phyloP scores from a whole-genome alignment of 805 yeast genomes.

The Saturnispora zaruensis region DNA sequence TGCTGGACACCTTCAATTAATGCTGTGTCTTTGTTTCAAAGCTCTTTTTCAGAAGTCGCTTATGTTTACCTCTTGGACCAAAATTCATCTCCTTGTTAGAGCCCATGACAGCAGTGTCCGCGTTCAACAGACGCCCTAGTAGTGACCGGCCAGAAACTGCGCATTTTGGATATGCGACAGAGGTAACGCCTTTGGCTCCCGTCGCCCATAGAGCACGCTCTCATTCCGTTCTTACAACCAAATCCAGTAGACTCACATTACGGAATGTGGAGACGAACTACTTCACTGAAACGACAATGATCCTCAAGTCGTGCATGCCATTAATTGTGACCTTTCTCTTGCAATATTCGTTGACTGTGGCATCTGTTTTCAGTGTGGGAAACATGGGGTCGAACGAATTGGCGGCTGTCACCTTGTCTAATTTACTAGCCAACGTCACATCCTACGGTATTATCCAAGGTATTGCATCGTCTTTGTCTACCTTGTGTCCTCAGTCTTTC shows the following conservation, averaged over 20 bases:
- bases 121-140: not conserved
- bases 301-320: slow-evolving; percentile 36
- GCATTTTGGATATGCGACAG: not conserved
- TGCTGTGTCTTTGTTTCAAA: not conserved
- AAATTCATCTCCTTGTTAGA: not conserved
- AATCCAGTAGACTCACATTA: slow-evolving; percentile 15
- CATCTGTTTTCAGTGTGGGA: slow-evolving; percentile 49
- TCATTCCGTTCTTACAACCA: slow-evolving; percentile 13
- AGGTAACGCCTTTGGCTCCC: not conserved
- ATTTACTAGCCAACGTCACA: slow-evolving; percentile 48
- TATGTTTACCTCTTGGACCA: not conserved
- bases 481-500: slow-evolving; percentile 53
- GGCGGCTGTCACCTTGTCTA: slow-evolving; percentile 52
- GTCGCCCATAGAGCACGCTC: slow-evolving; percentile 21
- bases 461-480: slow-evolving; percentile 47
- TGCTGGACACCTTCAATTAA: not conserved
- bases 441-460: slow-evolving; percentile 52
- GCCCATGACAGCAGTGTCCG: not conserved
- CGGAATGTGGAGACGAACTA: slow-evolving; percentile 6
- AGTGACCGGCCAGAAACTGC: not conserved
- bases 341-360: slow-evolving; percentile 45
- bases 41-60: not conserved
- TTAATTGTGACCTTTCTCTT: slow-evolving; percentile 45
- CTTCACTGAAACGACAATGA: slow-evolving; percentile 15
- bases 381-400: slow-evolving; percentile 49